Percentiles rank a stretch among this genome's conserved stretches.
These are phyloP conservation scores for Venturiaceae sp. DNA, from an alignment of 2,329 filamentous ascomycete species.

Conservation along the genomic window DNA sequence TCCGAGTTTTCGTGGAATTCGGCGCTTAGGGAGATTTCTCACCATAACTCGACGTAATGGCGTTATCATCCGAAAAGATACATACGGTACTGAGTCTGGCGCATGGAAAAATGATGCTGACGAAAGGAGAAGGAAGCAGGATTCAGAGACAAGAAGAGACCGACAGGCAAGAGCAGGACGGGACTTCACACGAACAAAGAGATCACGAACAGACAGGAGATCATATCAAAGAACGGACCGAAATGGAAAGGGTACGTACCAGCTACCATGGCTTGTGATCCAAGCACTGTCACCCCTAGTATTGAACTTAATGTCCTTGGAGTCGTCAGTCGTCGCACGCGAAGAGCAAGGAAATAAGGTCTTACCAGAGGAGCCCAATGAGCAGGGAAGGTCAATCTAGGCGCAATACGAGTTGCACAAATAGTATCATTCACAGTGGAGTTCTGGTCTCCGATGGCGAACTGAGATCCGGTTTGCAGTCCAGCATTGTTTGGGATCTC, in stretches of 20 bases:
- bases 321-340: neutral
- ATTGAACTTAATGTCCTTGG: constrained; percentile 56
- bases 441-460: constrained; percentile 29
- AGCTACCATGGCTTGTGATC: constrained; percentile 63
- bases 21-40: too few relatives aligned
- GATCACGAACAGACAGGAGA: neutral
- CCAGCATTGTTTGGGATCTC: constrained; percentile 37
- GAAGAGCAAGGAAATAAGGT: neutral
- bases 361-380: constrained; percentile 55
- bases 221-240: neutral
- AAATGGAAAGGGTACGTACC: constrained; percentile 24
- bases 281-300: constrained; percentile 48
- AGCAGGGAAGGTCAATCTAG: constrained; percentile 50
- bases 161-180: too few relatives aligned
- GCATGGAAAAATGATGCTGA: too few relatives aligned
- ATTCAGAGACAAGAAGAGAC: too few relatives aligned
- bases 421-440: constrained; percentile 36
- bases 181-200: neutral
- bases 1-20: too few relatives aligned
- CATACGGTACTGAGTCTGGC: too few relatives aligned
- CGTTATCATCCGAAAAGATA: too few relatives aligned
- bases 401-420: constrained; percentile 31
- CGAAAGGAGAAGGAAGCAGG: too few relatives aligned
- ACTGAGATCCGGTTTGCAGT: constrained; percentile 37
- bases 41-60: too few relatives aligned